Evolutionary conservation across 805 yeast genomes (phyloP).

Genomic region (Candida caryicola): DNA sequence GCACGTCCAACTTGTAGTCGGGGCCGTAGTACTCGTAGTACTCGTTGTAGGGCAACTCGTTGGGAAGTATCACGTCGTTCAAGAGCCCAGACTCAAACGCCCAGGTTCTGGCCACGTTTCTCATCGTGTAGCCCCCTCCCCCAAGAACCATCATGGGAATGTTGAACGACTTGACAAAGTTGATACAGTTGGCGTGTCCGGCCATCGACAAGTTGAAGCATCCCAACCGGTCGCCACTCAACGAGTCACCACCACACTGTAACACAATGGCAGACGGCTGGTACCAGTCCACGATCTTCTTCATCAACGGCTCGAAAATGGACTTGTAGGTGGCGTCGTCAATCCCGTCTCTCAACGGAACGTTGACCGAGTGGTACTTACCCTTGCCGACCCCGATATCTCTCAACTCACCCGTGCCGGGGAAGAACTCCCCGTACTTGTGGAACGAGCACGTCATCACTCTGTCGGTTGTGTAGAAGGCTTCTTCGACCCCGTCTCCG

Average conservation of each 20-base stretch:
- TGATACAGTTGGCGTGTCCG: constrained; percentile 96
- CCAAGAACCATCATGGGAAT: constrained; percentile 93
- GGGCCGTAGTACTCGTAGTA: constrained; percentile 98
- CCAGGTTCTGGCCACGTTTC: constrained; percentile 96
- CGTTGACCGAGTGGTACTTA: constrained; percentile 78
- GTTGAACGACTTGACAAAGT: constrained; percentile 79
- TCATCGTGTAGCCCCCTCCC: constrained; percentile 98
- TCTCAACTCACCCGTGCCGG: constrained; percentile 85
- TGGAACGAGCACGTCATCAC: constrained; percentile 91
- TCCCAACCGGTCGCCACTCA: constrained; percentile 93
- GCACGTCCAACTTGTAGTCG: constrained; percentile 89
- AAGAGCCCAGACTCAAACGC: constrained; percentile 87
- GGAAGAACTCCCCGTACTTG: constrained; percentile 90
- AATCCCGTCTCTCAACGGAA: constrained; percentile 88
- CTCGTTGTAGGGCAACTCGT: constrained; percentile 78
- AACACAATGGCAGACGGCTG: constrained; percentile 96
- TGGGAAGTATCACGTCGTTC: constrained; percentile 70
- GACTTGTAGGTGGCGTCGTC: constrained; percentile 87
- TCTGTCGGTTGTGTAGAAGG: constrained; percentile 85
- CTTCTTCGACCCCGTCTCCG: constrained; percentile 95
- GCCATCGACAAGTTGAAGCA: constrained; percentile 90
- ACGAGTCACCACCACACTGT: constrained; percentile 97
- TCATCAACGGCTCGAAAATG: constrained; percentile 84
- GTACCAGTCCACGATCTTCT: constrained; percentile 75
- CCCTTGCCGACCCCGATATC: constrained; percentile 86